phyloP scores from a whole-genome alignment of 2,329 filamentous ascomycete species.

The Didymella pinodella region DNA sequence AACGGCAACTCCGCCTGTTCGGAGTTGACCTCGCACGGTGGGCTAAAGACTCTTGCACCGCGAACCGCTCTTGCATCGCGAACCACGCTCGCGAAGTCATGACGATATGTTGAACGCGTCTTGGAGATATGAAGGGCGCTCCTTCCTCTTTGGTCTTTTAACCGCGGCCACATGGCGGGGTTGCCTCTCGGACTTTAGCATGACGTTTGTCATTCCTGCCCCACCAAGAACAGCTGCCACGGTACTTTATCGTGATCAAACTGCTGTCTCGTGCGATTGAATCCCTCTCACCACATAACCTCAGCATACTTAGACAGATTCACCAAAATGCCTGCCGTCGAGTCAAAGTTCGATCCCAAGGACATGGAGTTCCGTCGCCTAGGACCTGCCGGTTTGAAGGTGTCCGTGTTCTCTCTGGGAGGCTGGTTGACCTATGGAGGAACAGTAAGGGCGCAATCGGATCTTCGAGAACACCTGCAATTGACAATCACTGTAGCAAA shows the following conservation, averaged over 20 bases:
- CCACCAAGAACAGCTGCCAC: slow-evolving; percentile 1
- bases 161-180: slow-evolving; percentile 10
- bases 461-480: neutral
- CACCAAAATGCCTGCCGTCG: slow-evolving; percentile 48
- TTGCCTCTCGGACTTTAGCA: neutral
- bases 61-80: neutral
- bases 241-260: slow-evolving; percentile 1
- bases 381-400: slow-evolving; percentile 56
- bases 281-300: neutral
- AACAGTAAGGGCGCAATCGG: slow-evolving; percentile 45
- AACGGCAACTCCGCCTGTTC: slow-evolving; percentile 5
- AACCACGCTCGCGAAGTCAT: slow-evolving; percentile 5
- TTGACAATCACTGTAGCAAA: slow-evolving; percentile 12
- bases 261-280: neutral
- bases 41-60: neutral
- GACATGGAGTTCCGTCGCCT: slow-evolving; percentile 52
- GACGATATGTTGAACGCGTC: slow-evolving; percentile 1
- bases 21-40: slow-evolving; percentile 9
- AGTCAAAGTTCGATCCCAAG: slow-evolving; percentile 60
- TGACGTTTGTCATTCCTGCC: slow-evolving; percentile 1
- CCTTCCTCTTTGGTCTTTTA: slow-evolving; percentile 6
- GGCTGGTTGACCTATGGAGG: slow-evolving; percentile 58
- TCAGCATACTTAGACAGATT: neutral
- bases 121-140: slow-evolving; percentile 1
- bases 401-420: slow-evolving; percentile 60